Evolutionary conservation across 768 basidiomycete species (phyloP).

Genomic region (Harrya chromipes): DNA sequence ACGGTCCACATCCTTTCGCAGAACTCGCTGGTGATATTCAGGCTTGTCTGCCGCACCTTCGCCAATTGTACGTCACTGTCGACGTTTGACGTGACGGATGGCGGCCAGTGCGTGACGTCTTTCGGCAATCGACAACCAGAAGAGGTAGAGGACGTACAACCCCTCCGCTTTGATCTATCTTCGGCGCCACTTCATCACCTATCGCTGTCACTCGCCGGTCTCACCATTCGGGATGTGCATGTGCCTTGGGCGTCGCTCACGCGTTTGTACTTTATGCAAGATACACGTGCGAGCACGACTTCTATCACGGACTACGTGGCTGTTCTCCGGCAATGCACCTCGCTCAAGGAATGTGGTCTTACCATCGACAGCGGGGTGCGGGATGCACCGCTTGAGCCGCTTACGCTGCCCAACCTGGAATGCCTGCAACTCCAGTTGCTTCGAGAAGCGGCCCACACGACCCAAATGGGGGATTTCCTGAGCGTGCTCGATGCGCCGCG

Average conservation of each 20-base stretch:
- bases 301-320: conserved; percentile 20
- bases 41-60: conserved; percentile 9
- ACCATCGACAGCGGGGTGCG: conserved; percentile 9
- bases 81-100: conserved; percentile 19
- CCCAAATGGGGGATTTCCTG: conserved; percentile 19
- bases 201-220: conserved; percentile 19
- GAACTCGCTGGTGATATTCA: conserved; percentile 17
- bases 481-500: conserved; percentile 13
- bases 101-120: conserved; percentile 12
- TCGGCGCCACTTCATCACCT: conserved; percentile 14
- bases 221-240: conserved; percentile 15
- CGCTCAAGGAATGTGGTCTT: conserved; percentile 21
- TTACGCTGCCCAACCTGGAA: conserved; percentile 20
- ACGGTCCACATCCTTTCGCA: conserved; percentile 19
- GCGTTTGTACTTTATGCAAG: conserved; percentile 23
- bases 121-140: conserved; percentile 1
- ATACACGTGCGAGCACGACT: conserved; percentile 17
- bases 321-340: conserved; percentile 19
- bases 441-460: conserved; percentile 13
- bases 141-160: background rate
- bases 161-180: conserved; percentile 14
- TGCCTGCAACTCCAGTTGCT: conserved; percentile 15
- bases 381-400: conserved; percentile 6
- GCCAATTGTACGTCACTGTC: conserved; percentile 14
- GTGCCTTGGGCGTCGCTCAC: conserved; percentile 20